phyloP scores from a whole-genome alignment of 139 green algal species.

The Astrephomene gubernaculifera region DNA sequence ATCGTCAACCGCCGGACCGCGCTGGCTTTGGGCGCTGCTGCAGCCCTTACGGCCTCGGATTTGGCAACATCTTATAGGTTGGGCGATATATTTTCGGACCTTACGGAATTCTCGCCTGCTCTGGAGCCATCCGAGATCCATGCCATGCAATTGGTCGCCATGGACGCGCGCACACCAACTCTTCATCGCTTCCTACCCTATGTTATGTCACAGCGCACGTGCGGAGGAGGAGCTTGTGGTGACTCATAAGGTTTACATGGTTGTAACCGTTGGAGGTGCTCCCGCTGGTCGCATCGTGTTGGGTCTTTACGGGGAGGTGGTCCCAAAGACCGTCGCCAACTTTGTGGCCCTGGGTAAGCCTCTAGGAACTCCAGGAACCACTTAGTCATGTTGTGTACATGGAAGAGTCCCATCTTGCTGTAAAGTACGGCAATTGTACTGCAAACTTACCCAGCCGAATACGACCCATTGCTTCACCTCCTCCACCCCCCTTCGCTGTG shows the following conservation, averaged over 20 bases:
- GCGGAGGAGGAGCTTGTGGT: constrained; percentile 32
- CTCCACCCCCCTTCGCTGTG: too few relatives aligned
- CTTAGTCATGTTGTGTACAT: too few relatives aligned
- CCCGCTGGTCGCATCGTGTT: constrained; percentile 87
- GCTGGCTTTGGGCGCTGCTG: constrained; percentile 11
- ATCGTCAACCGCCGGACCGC: not conserved
- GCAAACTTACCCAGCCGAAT: too few relatives aligned
- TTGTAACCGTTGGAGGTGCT: constrained; percentile 85
- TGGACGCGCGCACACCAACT: too few relatives aligned
- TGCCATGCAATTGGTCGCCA: too few relatives aligned
- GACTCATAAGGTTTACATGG: constrained; percentile 84
- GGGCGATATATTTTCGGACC: not conserved
- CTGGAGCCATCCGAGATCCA: too few relatives aligned
- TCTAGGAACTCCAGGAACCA: too few relatives aligned
- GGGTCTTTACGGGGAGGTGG: constrained; percentile 80
- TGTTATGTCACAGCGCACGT: not conserved
- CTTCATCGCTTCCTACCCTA: too few relatives aligned
- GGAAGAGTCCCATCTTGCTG: too few relatives aligned
- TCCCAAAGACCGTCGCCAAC: constrained; percentile 73
- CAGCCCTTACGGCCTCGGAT: not conserved
- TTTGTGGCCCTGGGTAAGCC: constrained; percentile 62
- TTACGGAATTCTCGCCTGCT: not conserved
- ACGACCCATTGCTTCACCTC: too few relatives aligned
- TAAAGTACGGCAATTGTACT: too few relatives aligned
- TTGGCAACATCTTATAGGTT: not conserved